Evolutionary conservation across 2,329 filamentous ascomycete species (phyloP).

Genomic region (Calycina marina): DNA sequence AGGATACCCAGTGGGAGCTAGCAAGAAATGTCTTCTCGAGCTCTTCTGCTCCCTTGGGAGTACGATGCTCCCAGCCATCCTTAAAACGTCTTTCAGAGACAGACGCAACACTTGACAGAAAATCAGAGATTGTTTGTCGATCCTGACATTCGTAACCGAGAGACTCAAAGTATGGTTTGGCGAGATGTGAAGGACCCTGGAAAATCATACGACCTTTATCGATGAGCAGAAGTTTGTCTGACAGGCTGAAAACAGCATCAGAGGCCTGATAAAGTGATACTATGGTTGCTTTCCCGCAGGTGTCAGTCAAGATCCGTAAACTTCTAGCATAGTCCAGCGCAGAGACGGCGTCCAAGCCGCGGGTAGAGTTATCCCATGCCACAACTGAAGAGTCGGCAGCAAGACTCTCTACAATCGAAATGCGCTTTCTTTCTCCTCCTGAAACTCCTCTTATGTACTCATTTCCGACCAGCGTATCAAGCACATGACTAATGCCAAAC

Average conservation of each 20-base stretch:
- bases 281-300: constrained; percentile 44
- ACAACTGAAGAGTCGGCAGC: constrained; percentile 35
- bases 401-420: constrained; percentile 66
- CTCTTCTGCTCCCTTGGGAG: constrained; percentile 39
- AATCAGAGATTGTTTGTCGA: constrained; percentile 44
- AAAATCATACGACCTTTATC: constrained; percentile 61
- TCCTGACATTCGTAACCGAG: constrained; percentile 57
- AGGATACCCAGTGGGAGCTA: constrained; percentile 28
- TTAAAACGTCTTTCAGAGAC: constrained; percentile 41
- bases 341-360: constrained; percentile 60
- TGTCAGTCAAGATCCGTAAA: constrained; percentile 49
- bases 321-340: constrained; percentile 60
- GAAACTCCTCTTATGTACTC: constrained; percentile 57
- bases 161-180: constrained; percentile 53
- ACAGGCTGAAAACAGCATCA: constrained; percentile 53
- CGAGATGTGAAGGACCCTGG: constrained; percentile 49
- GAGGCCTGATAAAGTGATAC: constrained; percentile 64
- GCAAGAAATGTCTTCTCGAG: constrained; percentile 37
- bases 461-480: constrained; percentile 61
- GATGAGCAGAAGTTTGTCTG: constrained; percentile 55
- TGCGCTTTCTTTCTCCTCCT: constrained; percentile 63
- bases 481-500: constrained; percentile 58
- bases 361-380: constrained; percentile 31
- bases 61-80: constrained; percentile 39
- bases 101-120: constrained; percentile 62